Evolutionary conservation across 306 rosid genomes (phyloP).

Genomic region (Elaeagnus macrophylla): DNA sequence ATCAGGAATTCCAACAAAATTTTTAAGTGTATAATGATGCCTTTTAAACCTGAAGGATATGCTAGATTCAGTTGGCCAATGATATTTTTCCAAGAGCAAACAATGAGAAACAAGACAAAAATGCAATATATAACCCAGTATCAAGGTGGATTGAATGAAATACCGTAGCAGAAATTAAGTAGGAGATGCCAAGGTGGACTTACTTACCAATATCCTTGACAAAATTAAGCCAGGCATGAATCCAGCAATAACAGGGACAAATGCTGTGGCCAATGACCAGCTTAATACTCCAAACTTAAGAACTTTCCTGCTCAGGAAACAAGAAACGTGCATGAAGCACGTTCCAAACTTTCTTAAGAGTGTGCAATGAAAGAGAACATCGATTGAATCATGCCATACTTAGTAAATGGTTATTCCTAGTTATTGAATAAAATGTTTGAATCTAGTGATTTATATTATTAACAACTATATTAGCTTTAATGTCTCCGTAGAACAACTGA

Average conservation of each 20-base stretch:
- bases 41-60: too few relatives aligned
- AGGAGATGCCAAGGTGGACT: slow-evolving; percentile 1
- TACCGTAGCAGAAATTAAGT: neutral
- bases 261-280: slow-evolving; percentile 85
- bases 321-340: slow-evolving; percentile 11
- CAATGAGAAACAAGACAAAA: neutral
- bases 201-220: slow-evolving; percentile 74
- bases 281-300: slow-evolving; percentile 67
- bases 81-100: too few relatives aligned
- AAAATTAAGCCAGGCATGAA: slow-evolving; percentile 70
- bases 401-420: slow-evolving; percentile 2
- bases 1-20: too few relatives aligned
- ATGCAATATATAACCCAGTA: neutral
- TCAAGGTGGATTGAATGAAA: neutral
- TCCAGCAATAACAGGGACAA: slow-evolving; percentile 87
- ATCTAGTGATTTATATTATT: too few relatives aligned
- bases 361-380: neutral
- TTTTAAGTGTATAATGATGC: too few relatives aligned
- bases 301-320: slow-evolving; percentile 58
- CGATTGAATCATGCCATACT: neutral
- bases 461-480: too few relatives aligned
- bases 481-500: too few relatives aligned
- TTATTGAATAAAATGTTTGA: slow-evolving; percentile 2
- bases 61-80: too few relatives aligned
- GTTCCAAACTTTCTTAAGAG: neutral